Evolutionary conservation across 805 yeast genomes (phyloP), one percentile per base, ranked within the genome.

Genomic region (Teunomyces tritomae): DNA sequence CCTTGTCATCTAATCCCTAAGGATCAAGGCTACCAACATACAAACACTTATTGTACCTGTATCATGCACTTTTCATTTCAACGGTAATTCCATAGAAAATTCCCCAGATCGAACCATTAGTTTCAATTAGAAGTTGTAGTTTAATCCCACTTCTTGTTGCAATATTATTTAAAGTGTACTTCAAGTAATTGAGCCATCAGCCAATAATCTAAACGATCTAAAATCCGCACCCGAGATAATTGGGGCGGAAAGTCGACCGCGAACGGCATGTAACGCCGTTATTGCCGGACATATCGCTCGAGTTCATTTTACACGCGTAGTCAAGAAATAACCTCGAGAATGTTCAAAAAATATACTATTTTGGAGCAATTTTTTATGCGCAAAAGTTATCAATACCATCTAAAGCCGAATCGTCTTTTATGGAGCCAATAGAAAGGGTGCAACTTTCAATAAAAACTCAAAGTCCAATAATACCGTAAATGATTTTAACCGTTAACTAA

Each of bases 351-450:
- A 24, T 16, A 20, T n/a, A 16, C 40, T 3, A 13, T n/a, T 36
- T 24, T 5, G 40, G 10, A 26, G n/a, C 10, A 36, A 36, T 36
- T 36, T 36, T 36, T 24, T 36, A 36, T 24, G 40, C 40, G 13
- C 26, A 14, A 20, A 20, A 20, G 13, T 36, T 36, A 36, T 36
- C 40, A 13, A 36, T 6, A 11, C 40, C 40, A 36, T 36, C 40
- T 36, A 36, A 36, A 36, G 40, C 40, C 40, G 40, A 36, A 36
- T 24, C 40, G 40, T 36, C 28, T 36, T 36, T 36, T 11, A 11
- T 24, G 29, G 40, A 13, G 16, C 40, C 40, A 36, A 36, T 36
- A 20, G 16, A 20, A 36, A 11, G 13, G 13, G 17, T 24, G 28
- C 26, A 36, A 36, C 17, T 20, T 20, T 28, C n/a, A 36, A 6